A percentile compares a stretch with the other conserved stretches of the same genome.
Evolutionary conservation across 2,329 filamentous ascomycete species (phyloP).

Genomic region (Paramyrothecium sp.): DNA sequence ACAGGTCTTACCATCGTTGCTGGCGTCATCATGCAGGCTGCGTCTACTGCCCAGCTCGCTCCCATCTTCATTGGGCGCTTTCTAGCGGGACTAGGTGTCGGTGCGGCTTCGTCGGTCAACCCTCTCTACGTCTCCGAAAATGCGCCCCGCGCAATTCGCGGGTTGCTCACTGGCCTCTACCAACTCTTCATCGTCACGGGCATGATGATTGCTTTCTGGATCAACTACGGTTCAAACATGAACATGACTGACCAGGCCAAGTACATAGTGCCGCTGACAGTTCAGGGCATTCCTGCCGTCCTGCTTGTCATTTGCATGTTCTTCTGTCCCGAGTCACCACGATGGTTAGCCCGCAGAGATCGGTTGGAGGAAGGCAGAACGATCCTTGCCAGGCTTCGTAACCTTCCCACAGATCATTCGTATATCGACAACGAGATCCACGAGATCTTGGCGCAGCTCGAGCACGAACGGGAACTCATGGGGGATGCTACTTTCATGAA

Average conservation of each 20-base stretch:
- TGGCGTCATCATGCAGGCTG: slow-evolving; percentile 28
- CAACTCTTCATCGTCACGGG: slow-evolving; percentile 56
- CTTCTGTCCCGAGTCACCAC: slow-evolving; percentile 56
- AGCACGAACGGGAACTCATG: slow-evolving; percentile 16
- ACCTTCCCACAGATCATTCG: slow-evolving; percentile 13
- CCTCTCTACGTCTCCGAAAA: slow-evolving; percentile 63
- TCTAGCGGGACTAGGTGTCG: slow-evolving; percentile 51
- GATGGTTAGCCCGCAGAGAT: slow-evolving; percentile 56
- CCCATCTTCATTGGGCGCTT: slow-evolving; percentile 35
- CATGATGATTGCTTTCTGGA: slow-evolving; percentile 51
- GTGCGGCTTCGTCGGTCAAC: slow-evolving; percentile 54
- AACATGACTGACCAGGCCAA: slow-evolving; percentile 25
- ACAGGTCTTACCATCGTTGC: slow-evolving; percentile 24
- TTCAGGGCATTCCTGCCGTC: slow-evolving; percentile 54
- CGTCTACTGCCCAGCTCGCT: slow-evolving; percentile 25
- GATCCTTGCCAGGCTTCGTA: slow-evolving; percentile 14
- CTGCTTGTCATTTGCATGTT: slow-evolving; percentile 52
- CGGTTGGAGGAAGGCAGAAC: slow-evolving; percentile 45
- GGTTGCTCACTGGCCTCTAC: slow-evolving; percentile 58
- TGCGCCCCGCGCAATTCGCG: slow-evolving; percentile 56
- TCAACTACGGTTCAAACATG: slow-evolving; percentile 50
- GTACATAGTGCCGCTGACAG: slow-evolving; percentile 52
- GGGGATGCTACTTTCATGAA: slow-evolving; percentile 16
- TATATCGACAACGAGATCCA: slow-evolving; percentile 18
- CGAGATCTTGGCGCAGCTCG: slow-evolving; percentile 13